phyloP scores from a whole-genome alignment of 1,284 basidiomycete species.

The Pyrrhoderma lamaoense region DNA sequence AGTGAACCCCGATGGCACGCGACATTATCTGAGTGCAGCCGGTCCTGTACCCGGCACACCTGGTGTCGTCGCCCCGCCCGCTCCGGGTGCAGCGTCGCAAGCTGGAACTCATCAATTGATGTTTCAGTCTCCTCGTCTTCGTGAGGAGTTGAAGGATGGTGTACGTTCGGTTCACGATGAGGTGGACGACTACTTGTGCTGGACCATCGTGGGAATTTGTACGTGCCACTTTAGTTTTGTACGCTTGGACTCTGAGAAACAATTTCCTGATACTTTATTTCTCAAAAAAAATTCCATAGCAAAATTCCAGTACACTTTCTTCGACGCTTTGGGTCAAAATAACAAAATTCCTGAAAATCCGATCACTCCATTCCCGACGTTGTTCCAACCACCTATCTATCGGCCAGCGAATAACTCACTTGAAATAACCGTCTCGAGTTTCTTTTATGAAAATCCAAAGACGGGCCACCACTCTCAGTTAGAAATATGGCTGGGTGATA shows the following conservation, averaged over 20 bases:
- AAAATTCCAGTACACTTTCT: slow-evolving; percentile 92
- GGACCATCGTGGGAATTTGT: slow-evolving; percentile 96
- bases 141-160: slow-evolving; percentile 70
- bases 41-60: slow-evolving; percentile 73
- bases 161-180: slow-evolving; percentile 67
- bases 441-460: slow-evolving; percentile 68
- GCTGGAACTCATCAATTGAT: slow-evolving; percentile 73
- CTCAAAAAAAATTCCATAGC: slow-evolving; percentile 35
- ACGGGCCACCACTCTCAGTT: slow-evolving; percentile 59
- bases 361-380: slow-evolving; percentile 84
- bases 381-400: slow-evolving; percentile 75
- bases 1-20: slow-evolving; percentile 69
- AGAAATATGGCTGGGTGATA: slow-evolving; percentile 82
- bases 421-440: slow-evolving; percentile 79
- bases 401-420: slow-evolving; percentile 66
- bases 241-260: not conserved
- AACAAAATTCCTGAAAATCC: slow-evolving; percentile 67
- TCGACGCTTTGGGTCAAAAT: slow-evolving; percentile 79
- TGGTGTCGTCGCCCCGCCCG: slow-evolving; percentile 52
- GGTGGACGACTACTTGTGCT: slow-evolving; percentile 91
- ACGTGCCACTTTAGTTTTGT: slow-evolving; percentile 30
- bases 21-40: slow-evolving; percentile 78
- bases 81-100: slow-evolving; percentile 63
- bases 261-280: slow-evolving; percentile 22
- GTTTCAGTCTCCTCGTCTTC: slow-evolving; percentile 67